Evolutionary conservation across 805 yeast species (phyloP), one percentile per base, ranked within the genome.

Genomic region (Ogataea kodamae): DNA sequence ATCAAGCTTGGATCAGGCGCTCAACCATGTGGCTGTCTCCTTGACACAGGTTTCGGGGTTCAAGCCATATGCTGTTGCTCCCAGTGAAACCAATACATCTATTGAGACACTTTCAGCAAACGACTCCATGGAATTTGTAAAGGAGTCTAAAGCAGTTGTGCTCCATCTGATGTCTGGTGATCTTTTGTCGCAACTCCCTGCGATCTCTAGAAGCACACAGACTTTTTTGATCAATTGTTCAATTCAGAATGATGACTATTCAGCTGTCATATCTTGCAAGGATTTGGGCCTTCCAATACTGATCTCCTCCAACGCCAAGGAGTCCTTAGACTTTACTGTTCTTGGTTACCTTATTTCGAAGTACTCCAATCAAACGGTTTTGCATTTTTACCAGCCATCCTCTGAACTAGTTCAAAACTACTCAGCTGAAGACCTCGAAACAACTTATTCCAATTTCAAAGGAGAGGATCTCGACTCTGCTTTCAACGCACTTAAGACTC

Each of bases 221-320:
- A 37, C 28, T 1, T 67, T 74, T 17, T 79, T 81, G n/a, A 58
- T 82, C 34, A 83, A 79, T 50, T 76, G 78, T 22, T 73, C 75
- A 39, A 55, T 82, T 30, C 41, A 66, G n/a, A 57, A 67, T 34
- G 68, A 70, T 42, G 96, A 88, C 55, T 85, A 68, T 59, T 76
- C 83, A 17, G 63, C 74, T 10, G 72, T 86, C 17, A 66, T 90
- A n/a, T 72, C 86, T 6, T 65, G 83, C 46, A 78, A 89, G 53
- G 90, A 85, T 55, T 64, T 81, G 24, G 76, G 77, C 10, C 72
- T 68, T 46, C 71, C 77, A 5, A 66, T 81, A 15, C 57, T 89
- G 43, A 71, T 88, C 35, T 84, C 96, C n/a, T 78, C 74, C 49
- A 61, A 67, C 22, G 55, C 70, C 5, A 54, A 63, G 19, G 86